Conservation (phyloP, 1,284 basidiomycete genomes). For the Cronartium ribicola region DNA sequence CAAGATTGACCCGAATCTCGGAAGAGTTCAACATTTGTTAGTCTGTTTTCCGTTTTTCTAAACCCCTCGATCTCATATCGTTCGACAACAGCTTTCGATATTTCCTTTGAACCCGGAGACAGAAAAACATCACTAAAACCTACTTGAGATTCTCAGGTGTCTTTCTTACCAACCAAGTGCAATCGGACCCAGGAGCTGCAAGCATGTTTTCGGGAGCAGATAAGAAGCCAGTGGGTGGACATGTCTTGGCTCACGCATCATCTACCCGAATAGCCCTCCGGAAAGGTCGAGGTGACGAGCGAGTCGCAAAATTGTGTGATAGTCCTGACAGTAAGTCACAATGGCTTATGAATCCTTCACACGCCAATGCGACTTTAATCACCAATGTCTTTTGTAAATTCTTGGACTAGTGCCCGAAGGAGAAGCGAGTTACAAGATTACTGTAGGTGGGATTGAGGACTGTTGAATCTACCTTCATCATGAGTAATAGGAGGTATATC, state of each 20-base stretch:
- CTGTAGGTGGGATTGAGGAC: slow-evolving; percentile 44
- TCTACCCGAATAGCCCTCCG: slow-evolving; percentile 75
- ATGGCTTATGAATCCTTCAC: neutral
- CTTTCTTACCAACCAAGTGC: slow-evolving; percentile 75
- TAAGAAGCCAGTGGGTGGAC: slow-evolving; percentile 58
- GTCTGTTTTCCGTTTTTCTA: neutral
- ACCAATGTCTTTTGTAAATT: neutral
- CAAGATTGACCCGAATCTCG: slow-evolving; percentile 79
- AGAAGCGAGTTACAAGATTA: slow-evolving; percentile 44
- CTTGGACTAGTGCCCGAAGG: slow-evolving; percentile 38
- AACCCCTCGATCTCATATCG: neutral
- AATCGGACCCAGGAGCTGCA: slow-evolving; percentile 85
- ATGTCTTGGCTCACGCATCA: slow-evolving; percentile 79
- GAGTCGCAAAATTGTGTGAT: slow-evolving; percentile 89
- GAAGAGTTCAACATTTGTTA: slow-evolving; percentile 73
- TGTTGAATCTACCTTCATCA: slow-evolving; percentile 4
- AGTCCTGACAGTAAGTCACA: slow-evolving; percentile 73
- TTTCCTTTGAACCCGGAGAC: too few relatives aligned
- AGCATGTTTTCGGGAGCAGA: slow-evolving; percentile 84
- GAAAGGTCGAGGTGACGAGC: slow-evolving; percentile 90
- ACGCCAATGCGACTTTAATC: neutral
- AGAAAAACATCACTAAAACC: slow-evolving; percentile 52
- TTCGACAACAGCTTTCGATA: too few relatives aligned
- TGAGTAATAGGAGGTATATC: too few relatives aligned
- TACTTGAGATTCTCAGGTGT: slow-evolving; percentile 61